Percentiles rank a stretch among this genome's conserved stretches.
Evolutionary conservation across 2,329 filamentous ascomycete species (phyloP).

Genomic region (Erysiphe neolycopersici): DNA sequence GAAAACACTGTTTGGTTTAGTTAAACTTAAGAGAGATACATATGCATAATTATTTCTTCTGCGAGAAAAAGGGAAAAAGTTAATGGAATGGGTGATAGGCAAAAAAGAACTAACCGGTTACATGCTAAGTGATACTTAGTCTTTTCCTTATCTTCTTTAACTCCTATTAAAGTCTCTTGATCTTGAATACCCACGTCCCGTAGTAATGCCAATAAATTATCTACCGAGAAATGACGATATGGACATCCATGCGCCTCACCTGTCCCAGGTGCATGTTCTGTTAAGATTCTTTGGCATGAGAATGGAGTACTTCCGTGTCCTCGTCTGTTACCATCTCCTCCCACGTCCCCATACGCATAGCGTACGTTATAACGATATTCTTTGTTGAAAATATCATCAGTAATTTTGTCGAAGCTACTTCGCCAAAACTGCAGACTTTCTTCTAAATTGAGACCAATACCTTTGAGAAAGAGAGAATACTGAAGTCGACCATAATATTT

Average conservation of each 20-base stretch:
- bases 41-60: too few species aligned
- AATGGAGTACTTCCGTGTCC: constrained; percentile 74
- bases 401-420: constrained; percentile 55
- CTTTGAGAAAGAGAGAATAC: constrained; percentile 91
- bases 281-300: constrained; percentile 85
- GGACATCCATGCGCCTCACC: constrained; percentile 92
- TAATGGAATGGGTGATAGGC: background rate
- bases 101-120: constrained; percentile 35
- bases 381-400: constrained; percentile 89
- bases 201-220: constrained; percentile 57
- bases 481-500: constrained; percentile 86
- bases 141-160: constrained; percentile 71
- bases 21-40: background rate
- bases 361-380: constrained; percentile 90
- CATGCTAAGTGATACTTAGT: constrained; percentile 87
- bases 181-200: constrained; percentile 60
- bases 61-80: background rate
- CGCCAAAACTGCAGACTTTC: constrained; percentile 88
- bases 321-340: constrained; percentile 54
- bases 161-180: constrained; percentile 46
- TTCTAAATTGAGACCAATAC: constrained; percentile 74
- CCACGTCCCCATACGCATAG: constrained; percentile 18
- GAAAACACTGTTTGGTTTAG: constrained; percentile 35
- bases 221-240: constrained; percentile 70
- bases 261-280: constrained; percentile 60